Base-by-base conservation (phyloP, 805 yeast species). In the Yamadazyma sp. region DNA sequence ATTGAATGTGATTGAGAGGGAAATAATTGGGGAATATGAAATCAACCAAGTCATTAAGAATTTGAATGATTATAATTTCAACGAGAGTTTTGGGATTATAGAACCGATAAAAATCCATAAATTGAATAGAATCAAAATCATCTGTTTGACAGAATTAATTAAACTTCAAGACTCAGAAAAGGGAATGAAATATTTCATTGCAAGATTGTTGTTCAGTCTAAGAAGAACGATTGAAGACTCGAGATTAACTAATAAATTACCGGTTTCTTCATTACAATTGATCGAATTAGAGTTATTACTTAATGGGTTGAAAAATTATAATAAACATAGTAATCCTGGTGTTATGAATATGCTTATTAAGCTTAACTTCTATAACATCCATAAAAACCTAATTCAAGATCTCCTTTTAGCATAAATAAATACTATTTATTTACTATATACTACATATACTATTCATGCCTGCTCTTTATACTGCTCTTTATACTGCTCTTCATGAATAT, bases 161-260 rank as follows among this genome's bases (percentile, higher is more conserved):
- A 80, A 40, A 56, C 78, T 42, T 45, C 44, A 49, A 3, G 21
- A 33, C 4, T 43, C 47, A 45, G n/a, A 32, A 33, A 20, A 41
- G 14, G 38, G 50, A 27, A 45, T 46, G 34, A 39, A 45, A 2
- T 81, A 64, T 45, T 64, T 85, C 21, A 56, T 76, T 0, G 66
- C 78, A 13, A 66, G 95, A 26, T 60, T 74, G 17, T 76, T 83
- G 0, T 69, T 84, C 41, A 70, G 77, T 0, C 57, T 89, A 28
- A 68, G 82, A 36, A 75, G 82, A 39, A 80, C 76, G 42, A 62
- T 84, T 5, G 76, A 82, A 11, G 88, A 84, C 44, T 74, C 70
- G 33, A 73, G 69, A 21, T 58, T 88, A 9, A 52, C 81, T 5
- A 75, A 78, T 23, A 63, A 56, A 20, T 73, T 73, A 34, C 97